Evolutionary conservation across 192 early-diverging fungal species (phyloP).

Genomic region (Haplosporangium gracile): DNA sequence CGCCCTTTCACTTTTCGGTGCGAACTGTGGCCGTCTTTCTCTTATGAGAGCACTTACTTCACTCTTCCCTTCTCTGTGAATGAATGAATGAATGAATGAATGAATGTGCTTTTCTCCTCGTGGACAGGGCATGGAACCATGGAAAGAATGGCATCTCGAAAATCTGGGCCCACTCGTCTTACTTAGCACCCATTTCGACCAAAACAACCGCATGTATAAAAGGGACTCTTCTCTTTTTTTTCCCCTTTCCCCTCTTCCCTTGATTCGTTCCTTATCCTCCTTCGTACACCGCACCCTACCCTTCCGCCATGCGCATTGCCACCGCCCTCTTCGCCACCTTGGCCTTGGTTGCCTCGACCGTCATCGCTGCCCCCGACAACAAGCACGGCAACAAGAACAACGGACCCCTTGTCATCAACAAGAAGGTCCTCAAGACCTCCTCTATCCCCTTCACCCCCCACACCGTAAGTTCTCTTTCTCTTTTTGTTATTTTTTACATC

Average conservation of each 20-base stretch:
- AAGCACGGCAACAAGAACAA: conserved; percentile 23
- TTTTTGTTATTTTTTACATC: background rate
- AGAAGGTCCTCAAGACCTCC: conserved; percentile 55
- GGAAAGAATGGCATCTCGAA: background rate
- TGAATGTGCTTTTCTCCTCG: background rate
- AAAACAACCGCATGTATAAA: background rate
- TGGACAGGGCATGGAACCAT: background rate
- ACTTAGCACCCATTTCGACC: background rate
- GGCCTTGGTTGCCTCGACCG: conserved; percentile 37
- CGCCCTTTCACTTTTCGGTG: background rate
- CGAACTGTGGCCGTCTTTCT: background rate
- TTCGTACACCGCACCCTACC: background rate
- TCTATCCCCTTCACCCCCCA: conserved; percentile 64
- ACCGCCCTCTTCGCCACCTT: conserved; percentile 26
- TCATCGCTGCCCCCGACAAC: conserved; percentile 30
- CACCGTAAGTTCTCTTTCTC: conserved; percentile 11
- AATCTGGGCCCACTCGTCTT: background rate
- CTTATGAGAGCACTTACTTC: background rate
- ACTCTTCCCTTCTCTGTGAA: background rate
- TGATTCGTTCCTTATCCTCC: background rate
- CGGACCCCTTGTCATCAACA: conserved; percentile 45
- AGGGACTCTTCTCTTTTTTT: background rate
- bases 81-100: background rate
- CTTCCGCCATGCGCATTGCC: conserved; percentile 9
- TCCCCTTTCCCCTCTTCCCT: background rate